Evolutionary conservation across 805 yeast genomes (phyloP).

Genomic region (Myxozyma sirexii): DNA sequence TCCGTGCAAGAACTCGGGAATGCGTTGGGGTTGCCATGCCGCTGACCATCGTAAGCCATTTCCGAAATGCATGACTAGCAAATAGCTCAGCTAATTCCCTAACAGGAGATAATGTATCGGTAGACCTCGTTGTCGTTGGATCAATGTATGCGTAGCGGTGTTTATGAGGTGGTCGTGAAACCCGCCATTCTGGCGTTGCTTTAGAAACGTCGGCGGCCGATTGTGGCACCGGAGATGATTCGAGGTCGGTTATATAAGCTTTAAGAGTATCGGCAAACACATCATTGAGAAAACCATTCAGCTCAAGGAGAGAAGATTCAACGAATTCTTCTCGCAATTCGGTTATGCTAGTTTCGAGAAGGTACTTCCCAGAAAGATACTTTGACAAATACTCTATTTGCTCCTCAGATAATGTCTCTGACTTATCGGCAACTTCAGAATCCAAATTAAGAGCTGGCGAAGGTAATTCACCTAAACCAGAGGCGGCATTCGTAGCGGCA

Average conservation of each 20-base stretch:
- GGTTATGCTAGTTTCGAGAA: no score
- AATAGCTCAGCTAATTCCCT: conserved; percentile 28
- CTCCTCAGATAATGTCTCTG: conserved; percentile 18
- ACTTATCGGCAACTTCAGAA: conserved; percentile 69
- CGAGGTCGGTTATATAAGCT: conserved; percentile 55
- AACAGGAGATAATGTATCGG: conserved; percentile 13
- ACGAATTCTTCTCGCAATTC: conserved; percentile 59
- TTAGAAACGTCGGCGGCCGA: conserved; percentile 43
- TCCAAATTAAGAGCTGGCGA: conserved; percentile 68
- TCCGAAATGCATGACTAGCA: conserved; percentile 53
- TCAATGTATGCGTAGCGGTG: conserved; percentile 80
- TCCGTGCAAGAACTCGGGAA: conserved; percentile 71
- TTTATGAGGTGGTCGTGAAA: conserved; percentile 92
- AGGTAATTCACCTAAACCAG: conserved; percentile 39
- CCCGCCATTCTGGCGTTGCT: conserved; percentile 75
- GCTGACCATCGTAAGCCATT: conserved; percentile 69
- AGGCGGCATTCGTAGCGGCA: conserved; percentile 74
- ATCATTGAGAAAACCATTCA: conserved; percentile 62
- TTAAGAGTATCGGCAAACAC: conserved; percentile 55
- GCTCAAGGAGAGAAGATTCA: conserved; percentile 69
- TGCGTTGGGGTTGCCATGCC: conserved; percentile 57
- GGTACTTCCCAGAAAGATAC: conserved; percentile 48
- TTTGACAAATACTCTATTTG: conserved; percentile 49
- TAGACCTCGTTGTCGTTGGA: conserved; percentile 41
- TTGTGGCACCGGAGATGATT: conserved; percentile 38